Evolutionary conservation across 768 basidiomycete genomes (phyloP).

Genomic region (Tephrocybe sp.): DNA sequence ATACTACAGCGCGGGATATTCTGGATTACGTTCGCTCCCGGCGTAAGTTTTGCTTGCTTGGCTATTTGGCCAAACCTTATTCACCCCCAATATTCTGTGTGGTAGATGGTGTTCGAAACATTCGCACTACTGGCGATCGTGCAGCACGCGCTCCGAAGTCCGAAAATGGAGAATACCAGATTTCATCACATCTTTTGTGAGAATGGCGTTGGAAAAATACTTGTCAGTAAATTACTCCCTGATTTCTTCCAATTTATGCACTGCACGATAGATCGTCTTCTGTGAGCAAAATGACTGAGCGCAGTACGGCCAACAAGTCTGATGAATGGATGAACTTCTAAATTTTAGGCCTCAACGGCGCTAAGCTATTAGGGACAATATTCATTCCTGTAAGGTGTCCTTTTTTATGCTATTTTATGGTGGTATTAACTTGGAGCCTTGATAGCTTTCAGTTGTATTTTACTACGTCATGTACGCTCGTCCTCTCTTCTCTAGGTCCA

Average conservation of each 20-base stretch:
- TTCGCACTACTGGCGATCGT: slow-evolving; percentile 1
- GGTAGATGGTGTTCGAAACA: slow-evolving; percentile 10
- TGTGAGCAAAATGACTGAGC: slow-evolving; percentile 3
- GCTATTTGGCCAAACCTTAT: not conserved
- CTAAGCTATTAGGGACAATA: slow-evolving; percentile 1
- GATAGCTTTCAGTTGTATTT: slow-evolving; percentile 5
- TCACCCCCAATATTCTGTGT: not conserved
- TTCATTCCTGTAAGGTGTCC: slow-evolving; percentile 5
- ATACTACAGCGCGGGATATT: slow-evolving; percentile 1
- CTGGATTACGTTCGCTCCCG: slow-evolving; percentile 9
- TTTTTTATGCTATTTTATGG: not conserved
- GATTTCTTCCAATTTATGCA: not conserved
- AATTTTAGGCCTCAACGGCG: slow-evolving; percentile 2
- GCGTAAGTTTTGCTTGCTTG: not conserved
- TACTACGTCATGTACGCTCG: slow-evolving; percentile 6
- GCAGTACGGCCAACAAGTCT: no score
- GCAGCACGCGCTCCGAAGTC: not conserved
- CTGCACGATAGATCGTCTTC: not conserved
- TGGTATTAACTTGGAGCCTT: not conserved
- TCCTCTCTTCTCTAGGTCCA: not conserved
- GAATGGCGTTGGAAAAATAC: not conserved
- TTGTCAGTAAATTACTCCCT: not conserved
- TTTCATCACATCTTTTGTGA: not conserved
- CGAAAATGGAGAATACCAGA: not conserved
- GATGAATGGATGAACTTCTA: no score